phyloP scores from a whole-genome alignment of 768 basidiomycete genomes.

The Amanita pallidorosea region DNA sequence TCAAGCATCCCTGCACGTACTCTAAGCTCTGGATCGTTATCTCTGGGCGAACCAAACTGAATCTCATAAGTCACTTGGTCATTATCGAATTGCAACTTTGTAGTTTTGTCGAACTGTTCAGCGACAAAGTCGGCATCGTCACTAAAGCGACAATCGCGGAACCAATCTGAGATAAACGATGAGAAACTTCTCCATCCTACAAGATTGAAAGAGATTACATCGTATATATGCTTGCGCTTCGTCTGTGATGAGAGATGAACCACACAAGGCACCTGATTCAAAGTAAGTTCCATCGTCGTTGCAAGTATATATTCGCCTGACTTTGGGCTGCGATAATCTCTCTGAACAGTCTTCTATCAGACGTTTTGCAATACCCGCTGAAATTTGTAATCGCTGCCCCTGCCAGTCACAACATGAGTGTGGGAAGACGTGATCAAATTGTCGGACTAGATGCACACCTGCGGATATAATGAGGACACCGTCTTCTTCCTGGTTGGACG shows the following conservation, averaged over 20 bases:
- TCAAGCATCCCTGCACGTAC: slow-evolving; percentile 33
- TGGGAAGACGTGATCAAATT: neutral
- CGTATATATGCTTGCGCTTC: neutral
- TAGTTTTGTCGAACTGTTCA: slow-evolving; percentile 28
- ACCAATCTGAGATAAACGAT: slow-evolving; percentile 16
- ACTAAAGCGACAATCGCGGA: slow-evolving; percentile 23
- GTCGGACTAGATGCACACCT: neutral
- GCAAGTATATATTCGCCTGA: neutral
- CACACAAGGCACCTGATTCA: neutral
- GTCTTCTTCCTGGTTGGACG: neutral
- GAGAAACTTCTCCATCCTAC: neutral
- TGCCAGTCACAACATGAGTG: neutral
- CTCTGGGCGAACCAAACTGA: slow-evolving; percentile 26
- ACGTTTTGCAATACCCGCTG: slow-evolving; percentile 1
- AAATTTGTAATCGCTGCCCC: slow-evolving; percentile 3
- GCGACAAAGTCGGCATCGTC: slow-evolving; percentile 27
- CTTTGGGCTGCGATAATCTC: slow-evolving; percentile 5
- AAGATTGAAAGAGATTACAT: neutral
- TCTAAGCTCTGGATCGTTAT: slow-evolving; percentile 23
- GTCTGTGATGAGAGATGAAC: slow-evolving; percentile 5
- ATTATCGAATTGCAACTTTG: slow-evolving; percentile 28
- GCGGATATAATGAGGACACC: slow-evolving; percentile 1
- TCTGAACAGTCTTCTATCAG: neutral
- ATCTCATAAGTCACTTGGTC: slow-evolving; percentile 24
- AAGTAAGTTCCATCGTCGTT: neutral